Evolutionary conservation across 164 flowering plant species (phyloP).

Genomic region (Chloranthus sessilifolius): DNA sequence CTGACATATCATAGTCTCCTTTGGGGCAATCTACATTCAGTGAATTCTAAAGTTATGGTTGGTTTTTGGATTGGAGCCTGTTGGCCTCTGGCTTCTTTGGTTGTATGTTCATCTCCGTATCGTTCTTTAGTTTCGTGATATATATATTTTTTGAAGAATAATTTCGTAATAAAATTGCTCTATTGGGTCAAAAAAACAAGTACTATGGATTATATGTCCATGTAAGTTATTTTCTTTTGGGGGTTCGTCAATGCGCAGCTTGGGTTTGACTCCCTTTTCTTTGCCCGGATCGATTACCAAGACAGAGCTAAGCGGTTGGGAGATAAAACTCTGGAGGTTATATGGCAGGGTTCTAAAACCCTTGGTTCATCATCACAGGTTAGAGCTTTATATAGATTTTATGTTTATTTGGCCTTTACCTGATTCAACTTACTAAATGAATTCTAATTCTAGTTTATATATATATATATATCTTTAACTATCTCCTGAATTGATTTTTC

Average conservation of each 20-base stretch:
- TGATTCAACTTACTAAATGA: background rate
- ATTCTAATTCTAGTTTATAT: too few species aligned
- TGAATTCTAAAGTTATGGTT: too few species aligned
- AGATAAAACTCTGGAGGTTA: slow-evolving; percentile 78
- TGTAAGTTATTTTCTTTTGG: background rate
- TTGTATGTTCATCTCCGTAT: too few species aligned
- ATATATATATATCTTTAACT: background rate
- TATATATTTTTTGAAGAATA: too few species aligned
- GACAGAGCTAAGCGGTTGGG: slow-evolving; percentile 69
- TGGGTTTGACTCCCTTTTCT: slow-evolving; percentile 84
- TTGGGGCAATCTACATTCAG: too few species aligned
- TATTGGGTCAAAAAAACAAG: background rate
- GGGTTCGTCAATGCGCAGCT: slow-evolving; percentile 31
- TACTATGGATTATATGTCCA: background rate
- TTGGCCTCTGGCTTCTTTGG: too few species aligned
- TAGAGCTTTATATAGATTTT: too few species aligned
- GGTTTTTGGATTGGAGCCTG: too few species aligned
- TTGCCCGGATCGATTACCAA: slow-evolving; percentile 92
- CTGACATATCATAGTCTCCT: too few species aligned
- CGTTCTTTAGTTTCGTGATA: too few species aligned
- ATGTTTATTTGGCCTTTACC: background rate
- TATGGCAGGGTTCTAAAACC: slow-evolving; percentile 84
- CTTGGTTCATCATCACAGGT: slow-evolving; percentile 56
- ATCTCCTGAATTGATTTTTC: background rate
- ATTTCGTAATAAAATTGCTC: background rate